Evolutionary conservation across 805 yeast genomes (phyloP), one percentile per base, ranked within the genome.

Genomic region (Nakazawaea populi): DNA sequence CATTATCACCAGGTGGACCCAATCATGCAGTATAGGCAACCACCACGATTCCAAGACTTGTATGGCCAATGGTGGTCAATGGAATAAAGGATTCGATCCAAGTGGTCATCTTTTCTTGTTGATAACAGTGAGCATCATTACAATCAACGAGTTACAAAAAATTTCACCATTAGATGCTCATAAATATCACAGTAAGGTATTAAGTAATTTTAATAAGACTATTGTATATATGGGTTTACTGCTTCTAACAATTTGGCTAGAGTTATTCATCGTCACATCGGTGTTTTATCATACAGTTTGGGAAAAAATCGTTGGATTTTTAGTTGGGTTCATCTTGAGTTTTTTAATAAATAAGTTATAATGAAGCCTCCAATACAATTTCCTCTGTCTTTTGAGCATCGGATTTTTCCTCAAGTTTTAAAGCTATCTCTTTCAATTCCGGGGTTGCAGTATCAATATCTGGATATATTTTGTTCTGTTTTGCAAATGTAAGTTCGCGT

Each of bases 31-130:
- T 18, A 42, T 42, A 7, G 12, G 8, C 12, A 30, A 36, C 3
- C 10, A 8, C 30, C 8, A 7, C 9, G 37, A 37, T 39, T n/a
- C 44, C 6, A 28, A 36, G 18, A 28, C 40, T 9, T 50, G 53
- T 12, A 8, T 42, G 9, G 12, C 27, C 9, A 29, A 46, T 9
- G 58, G 60, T 27, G 78, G 75, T 1, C 46, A 55, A 12, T 79
- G 84, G 83, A 58, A 58, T 4, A 70, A 72, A 52, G 80, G 80
- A 8, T 79, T 79, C 56, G 83, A 79, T 57, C 63, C 74, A 4
- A 75, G 81, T 39, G 83, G 83, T 1, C 85, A 79, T 58, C 73
- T 70, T 47, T 76, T 76, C 55, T 70, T 77, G 48, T 50, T 78
- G 1, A 59, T 69, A 1, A 73, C 74, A 5, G 57, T 73, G 12